Evolutionary conservation across 2,329 filamentous ascomycete genomes (phyloP), one percentile per base, ranked within the genome.

Genomic region (Talaromyces sp.): DNA sequence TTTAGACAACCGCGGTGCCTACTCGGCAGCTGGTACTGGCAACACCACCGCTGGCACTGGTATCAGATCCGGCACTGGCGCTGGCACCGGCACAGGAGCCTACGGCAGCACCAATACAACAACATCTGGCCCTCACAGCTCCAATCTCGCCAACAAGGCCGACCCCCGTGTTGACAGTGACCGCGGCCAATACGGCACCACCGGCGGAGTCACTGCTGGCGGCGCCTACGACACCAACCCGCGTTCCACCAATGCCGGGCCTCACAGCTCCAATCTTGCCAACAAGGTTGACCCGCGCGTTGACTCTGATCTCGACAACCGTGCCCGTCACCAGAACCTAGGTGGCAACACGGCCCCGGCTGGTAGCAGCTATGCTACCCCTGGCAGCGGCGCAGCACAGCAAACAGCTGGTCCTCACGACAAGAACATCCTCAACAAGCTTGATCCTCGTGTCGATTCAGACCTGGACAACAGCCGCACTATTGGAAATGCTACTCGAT

Each of bases 381-480:
- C 52, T 17, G 61, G 59, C 35, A 58, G 56, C 46, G 61, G 62
- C 31, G 41, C 2, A 31, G 53, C 61, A 5, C 46, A 50, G 33
- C 58, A 40, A 15, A 65, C 56, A 37, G 50, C 64, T 46, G 79
- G 80, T 8, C 76, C 77, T 15, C 78, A 82, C 66, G 63, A 61
- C 57, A 75, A 72, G 9, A 74, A 76, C 52, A 6, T 73, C 10
- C 70, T 72, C 17, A 84, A 83, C 68, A 77, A 79, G 31, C 69
- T 70, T 7, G 81, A 84, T 63, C 80, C 80, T n/a, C 74, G 80
- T n/a, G 71, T 82, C 45, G 80, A 83, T 65, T 79, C 76, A 41
- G 78, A 83, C 64, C 70, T 77, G 10, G 77, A 64, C 40, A 62
- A 56, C 36, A 62, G 55, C n/a, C 51, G 61, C 22, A 59, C 56